A percentile compares a stretch with the other conserved stretches of the same genome.
phyloP scores from a whole-genome alignment of 257 asterid genomes.

The Petrea volubilis region DNA sequence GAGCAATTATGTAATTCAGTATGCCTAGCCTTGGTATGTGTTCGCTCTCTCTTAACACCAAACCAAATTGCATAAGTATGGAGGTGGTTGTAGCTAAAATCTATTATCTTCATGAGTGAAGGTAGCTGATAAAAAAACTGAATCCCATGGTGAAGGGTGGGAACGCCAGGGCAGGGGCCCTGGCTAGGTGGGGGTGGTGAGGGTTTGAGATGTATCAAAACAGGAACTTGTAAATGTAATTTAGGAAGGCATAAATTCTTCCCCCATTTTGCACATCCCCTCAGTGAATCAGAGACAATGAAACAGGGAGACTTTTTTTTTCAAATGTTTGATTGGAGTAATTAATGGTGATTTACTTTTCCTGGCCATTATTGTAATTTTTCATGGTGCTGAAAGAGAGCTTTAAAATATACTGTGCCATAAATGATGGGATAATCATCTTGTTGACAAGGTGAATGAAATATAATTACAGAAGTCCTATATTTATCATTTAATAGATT shows the following conservation, averaged over 20 bases:
- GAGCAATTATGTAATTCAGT: conserved; percentile 78
- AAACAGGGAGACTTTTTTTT: background rate
- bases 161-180: background rate
- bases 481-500: background rate
- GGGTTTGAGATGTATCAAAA: background rate
- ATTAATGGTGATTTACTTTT: background rate
- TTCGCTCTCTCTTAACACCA: background rate
- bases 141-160: conserved; percentile 1
- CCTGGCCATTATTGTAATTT: conserved; percentile 17
- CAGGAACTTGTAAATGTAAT: background rate
- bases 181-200: background rate
- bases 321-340: background rate
- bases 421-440: conserved; percentile 97
- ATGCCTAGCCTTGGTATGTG: conserved; percentile 89
- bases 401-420: conserved; percentile 90
- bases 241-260: background rate
- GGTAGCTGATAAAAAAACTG: background rate
- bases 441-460: conserved; percentile 87
- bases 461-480: background rate
- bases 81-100: background rate
- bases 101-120: conserved; percentile 12
- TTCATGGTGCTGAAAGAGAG: conserved; percentile 99
- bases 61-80: background rate
- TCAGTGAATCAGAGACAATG: background rate
- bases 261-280: background rate